Evolutionary conservation across 192 early-diverging fungal species (phyloP).

Genomic region (Entomortierella chlamydospora): DNA sequence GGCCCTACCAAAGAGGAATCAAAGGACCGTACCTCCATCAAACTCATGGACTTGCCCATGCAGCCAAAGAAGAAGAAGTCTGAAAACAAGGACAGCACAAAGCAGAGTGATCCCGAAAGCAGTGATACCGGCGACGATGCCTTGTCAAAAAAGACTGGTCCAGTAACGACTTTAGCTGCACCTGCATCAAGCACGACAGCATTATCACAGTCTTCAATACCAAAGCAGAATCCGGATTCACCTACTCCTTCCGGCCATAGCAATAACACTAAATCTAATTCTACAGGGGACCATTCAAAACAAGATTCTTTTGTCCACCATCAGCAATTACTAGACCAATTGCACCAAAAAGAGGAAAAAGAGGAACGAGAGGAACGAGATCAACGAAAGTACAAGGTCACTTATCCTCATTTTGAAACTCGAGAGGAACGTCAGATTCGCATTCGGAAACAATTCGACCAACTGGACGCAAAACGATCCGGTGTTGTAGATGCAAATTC

Average conservation of each 20-base stretch:
- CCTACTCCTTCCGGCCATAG: background rate
- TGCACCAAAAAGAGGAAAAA: constrained; percentile 8
- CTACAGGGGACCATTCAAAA: background rate
- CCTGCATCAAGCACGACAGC: background rate
- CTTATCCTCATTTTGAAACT: constrained; percentile 43
- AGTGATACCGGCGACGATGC: background rate
- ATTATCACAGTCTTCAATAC: constrained; percentile 17
- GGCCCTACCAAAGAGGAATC: constrained; percentile 10
- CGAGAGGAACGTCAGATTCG: constrained; percentile 45
- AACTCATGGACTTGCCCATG: constrained; percentile 54
- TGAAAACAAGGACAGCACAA: constrained; percentile 9
- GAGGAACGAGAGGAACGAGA: background rate
- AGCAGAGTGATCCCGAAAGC: background rate
- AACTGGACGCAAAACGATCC: constrained; percentile 23
- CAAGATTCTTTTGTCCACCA: background rate
- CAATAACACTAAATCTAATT: constrained; percentile 18
- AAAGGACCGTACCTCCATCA: constrained; percentile 45
- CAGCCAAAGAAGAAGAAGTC: constrained; percentile 13
- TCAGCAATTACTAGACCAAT: background rate
- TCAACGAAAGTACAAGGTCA: constrained; percentile 14
- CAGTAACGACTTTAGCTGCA: background rate
- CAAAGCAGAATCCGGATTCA: constrained; percentile 1
- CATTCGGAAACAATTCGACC: constrained; percentile 51
- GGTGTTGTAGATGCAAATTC: constrained; percentile 42
- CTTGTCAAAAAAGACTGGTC: background rate